Conservation (phyloP, 306 rosid species). For the Canavalia gladiata region DNA sequence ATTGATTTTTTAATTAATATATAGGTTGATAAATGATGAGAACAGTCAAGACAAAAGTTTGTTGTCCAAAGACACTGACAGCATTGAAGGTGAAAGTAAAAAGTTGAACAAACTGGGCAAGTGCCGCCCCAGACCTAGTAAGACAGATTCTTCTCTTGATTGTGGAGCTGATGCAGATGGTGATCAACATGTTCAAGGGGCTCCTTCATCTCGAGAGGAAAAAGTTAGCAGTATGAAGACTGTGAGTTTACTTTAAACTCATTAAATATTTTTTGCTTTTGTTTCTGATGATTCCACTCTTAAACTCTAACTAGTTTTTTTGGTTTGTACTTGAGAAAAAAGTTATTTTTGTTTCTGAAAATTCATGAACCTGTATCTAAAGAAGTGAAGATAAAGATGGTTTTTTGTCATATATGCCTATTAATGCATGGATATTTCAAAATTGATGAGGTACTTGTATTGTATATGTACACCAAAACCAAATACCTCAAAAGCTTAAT, state of each 20-base stretch:
- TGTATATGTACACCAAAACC: no score
- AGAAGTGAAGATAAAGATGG: neutral
- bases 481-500: no score
- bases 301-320: neutral
- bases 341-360: no score
- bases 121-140: conserved; percentile 76
- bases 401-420: neutral
- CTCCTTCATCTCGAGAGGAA: conserved; percentile 89
- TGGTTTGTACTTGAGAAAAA: neutral
- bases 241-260: conserved; percentile 61
- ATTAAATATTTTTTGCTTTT: neutral
- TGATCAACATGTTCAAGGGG: conserved; percentile 82
- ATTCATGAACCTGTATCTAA: neutral
- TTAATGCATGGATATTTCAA: no score
- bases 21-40: conserved; percentile 70
- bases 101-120: conserved; percentile 70
- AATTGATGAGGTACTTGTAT: no score
- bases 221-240: conserved; percentile 98
- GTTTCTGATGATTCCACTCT: conserved; percentile 26
- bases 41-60: conserved; percentile 67
- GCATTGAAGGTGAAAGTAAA: conserved; percentile 72
- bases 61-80: conserved; percentile 64
- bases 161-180: conserved; percentile 83
- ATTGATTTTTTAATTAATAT: conserved; percentile 36
- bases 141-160: conserved; percentile 77